A percentile compares a stretch with the other conserved stretches of the same genome.
These are phyloP conservation scores for Bolboschoenoplectus hybrid DNA, from an alignment of 202 grass and related monocot genomes.

Conservation along the genomic window DNA sequence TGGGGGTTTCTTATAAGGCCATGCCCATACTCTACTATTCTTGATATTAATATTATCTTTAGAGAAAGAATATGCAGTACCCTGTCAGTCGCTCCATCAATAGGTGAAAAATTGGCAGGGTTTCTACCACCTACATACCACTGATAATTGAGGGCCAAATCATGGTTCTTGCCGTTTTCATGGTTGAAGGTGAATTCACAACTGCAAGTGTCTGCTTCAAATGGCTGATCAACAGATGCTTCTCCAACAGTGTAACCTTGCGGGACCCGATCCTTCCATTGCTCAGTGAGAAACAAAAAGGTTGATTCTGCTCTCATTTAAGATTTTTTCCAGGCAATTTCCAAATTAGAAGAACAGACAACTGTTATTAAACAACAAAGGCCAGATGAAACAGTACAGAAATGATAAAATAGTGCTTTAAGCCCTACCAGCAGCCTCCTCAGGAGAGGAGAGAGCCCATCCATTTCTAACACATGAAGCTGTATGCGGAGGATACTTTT, in stretches of 20 bases:
- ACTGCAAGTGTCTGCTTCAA: slow-evolving; percentile 87
- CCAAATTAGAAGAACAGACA: background rate
- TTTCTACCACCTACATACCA: slow-evolving; percentile 88
- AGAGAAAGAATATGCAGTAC: slow-evolving; percentile 48
- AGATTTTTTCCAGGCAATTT: slow-evolving; percentile 5
- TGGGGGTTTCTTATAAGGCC: background rate
- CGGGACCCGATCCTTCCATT: slow-evolving; percentile 77
- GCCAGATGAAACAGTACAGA: background rate
- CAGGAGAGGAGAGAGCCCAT: slow-evolving; percentile 77
- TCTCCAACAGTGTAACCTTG: slow-evolving; percentile 65
- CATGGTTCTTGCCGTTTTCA: slow-evolving; percentile 45
- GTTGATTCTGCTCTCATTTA: slow-evolving; percentile 66
- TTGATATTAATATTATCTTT: slow-evolving; percentile 4
- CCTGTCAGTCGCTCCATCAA: slow-evolving; percentile 65
- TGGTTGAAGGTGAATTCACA: slow-evolving; percentile 77
- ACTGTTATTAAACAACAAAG: background rate
- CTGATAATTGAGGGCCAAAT: slow-evolving; percentile 67
- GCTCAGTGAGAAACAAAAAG: slow-evolving; percentile 85
- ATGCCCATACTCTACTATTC: background rate
- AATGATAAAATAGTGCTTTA: slow-evolving; percentile 17
- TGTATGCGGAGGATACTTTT: slow-evolving; percentile 88
- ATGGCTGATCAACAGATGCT: slow-evolving; percentile 84
- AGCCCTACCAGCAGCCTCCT: slow-evolving; percentile 70
- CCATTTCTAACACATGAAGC: slow-evolving; percentile 92
- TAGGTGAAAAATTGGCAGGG: slow-evolving; percentile 63